Evolutionary conservation across 805 yeast genomes (phyloP), one percentile per base, ranked within the genome.

Genomic region (Vanderwaltozyma tropicalis): DNA sequence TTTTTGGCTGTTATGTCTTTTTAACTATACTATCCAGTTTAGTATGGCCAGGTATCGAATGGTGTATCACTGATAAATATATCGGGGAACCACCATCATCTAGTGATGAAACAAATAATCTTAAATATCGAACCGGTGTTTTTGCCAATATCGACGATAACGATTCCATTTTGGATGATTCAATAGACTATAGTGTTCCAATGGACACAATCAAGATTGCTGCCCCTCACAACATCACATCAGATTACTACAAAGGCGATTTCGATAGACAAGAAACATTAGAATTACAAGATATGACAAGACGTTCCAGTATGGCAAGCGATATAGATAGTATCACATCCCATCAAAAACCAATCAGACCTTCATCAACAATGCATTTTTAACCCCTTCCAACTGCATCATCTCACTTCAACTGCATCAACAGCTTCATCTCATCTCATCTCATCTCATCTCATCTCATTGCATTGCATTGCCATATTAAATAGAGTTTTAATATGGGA

Each of bases 1-100:
- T 47, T 17, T 31, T 54, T 18, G 51, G 53, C 48, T 21, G 50
- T 15, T 41, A 50, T 16, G 46, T 50, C 4, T 38, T 43, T 27
- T 46, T 49, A 21, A 40, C 50, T 10, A 33, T 44, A 11, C 30
- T 55, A 2, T 50, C 57, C 12, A 46, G 54, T 25, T 37, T 53
- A 7, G 47, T 52, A 3, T 58, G 63, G 62, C 48, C 59, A 5
- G 63, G 63, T 27, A 35, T 57, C 9, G 63, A 55, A 43, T 58
- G 63, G 63, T 58, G 63, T 42, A 38, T 57, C 20, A 31, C 34
- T 3, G 31, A 30, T 25, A 7, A 8, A 28, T 6, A 4, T 27
- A 9, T 22, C 12, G 37, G 21, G 6, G 16, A 18, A 26, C 13
- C 28, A 33, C n/a, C n/a, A n/a, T n/a, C n/a, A n/a, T n/a, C n/a